Evolutionary conservation across 2,329 filamentous ascomycete species (phyloP).

Genomic region (Alternaria postmessia): DNA sequence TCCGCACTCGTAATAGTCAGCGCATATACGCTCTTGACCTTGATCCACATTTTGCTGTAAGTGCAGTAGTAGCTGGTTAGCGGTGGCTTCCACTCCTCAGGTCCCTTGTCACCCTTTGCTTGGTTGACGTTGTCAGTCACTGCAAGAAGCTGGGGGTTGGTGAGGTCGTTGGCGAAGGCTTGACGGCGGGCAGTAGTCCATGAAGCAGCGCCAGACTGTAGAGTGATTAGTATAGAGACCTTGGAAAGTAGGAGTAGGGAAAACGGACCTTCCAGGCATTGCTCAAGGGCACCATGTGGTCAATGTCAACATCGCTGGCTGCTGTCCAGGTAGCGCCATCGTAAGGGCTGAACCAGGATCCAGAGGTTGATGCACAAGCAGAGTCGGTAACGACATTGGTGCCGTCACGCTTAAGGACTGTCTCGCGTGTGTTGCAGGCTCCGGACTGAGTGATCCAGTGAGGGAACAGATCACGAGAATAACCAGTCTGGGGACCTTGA

Average conservation of each 20-base stretch:
- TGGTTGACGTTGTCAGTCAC: slow-evolving; percentile 81
- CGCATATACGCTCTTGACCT: slow-evolving; percentile 76
- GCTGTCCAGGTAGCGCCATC: slow-evolving; percentile 75
- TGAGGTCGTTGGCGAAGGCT: slow-evolving; percentile 79
- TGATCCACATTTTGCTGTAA: slow-evolving; percentile 79
- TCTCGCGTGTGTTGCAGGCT: slow-evolving; percentile 75
- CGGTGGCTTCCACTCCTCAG: slow-evolving; percentile 77
- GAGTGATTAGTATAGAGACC: background rate
- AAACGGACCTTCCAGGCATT: slow-evolving; percentile 77
- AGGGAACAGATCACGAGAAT: slow-evolving; percentile 73
- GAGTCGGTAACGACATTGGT: slow-evolving; percentile 65
- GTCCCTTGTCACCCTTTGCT: slow-evolving; percentile 74
- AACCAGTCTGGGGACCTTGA: slow-evolving; percentile 63
- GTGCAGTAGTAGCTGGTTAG: slow-evolving; percentile 73
- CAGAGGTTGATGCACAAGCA: slow-evolving; percentile 70
- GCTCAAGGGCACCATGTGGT: slow-evolving; percentile 82
- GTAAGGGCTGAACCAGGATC: slow-evolving; percentile 75
- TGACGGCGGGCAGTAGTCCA: slow-evolving; percentile 76
- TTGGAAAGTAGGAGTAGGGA: background rate
- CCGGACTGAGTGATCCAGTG: slow-evolving; percentile 70
- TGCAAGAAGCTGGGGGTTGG: slow-evolving; percentile 77
- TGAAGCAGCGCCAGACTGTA: slow-evolving; percentile 69
- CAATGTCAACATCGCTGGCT: slow-evolving; percentile 78
- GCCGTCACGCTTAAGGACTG: slow-evolving; percentile 77
- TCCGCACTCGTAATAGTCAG: slow-evolving; percentile 76